phyloP scores from a whole-genome alignment of 139 green algal genomes.

The Chlamydomonas urium region DNA sequence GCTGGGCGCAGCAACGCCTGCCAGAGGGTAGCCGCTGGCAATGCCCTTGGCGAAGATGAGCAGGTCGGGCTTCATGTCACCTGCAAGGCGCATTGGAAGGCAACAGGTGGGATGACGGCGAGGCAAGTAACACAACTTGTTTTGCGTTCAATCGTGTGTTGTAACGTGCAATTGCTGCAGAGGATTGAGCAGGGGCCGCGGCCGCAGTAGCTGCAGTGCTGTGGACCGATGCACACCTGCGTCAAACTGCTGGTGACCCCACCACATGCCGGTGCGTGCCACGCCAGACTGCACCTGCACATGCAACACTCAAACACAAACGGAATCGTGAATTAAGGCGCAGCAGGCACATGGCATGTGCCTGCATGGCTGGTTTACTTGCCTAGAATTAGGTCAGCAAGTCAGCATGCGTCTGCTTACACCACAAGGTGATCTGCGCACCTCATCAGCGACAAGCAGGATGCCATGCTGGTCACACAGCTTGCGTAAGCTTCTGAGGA shows the following conservation, averaged over 20 bases:
- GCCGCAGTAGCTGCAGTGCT: too few species aligned
- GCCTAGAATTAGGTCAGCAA: too few species aligned
- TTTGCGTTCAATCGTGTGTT: too few species aligned
- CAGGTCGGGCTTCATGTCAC: constrained; percentile 60
- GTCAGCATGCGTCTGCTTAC: too few species aligned
- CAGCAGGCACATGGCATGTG: neutral
- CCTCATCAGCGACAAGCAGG: constrained; percentile 83
- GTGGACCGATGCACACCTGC: too few species aligned
- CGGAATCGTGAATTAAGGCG: neutral
- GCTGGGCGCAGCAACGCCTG: constrained; percentile 51
- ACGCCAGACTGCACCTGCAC: constrained; percentile 74
- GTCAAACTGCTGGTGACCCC: constrained; percentile 70
- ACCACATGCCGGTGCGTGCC: constrained; percentile 73
- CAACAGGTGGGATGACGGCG: too few species aligned
- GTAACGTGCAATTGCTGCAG: too few species aligned
- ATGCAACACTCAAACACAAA: neutral
- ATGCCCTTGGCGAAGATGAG: constrained; percentile 80
- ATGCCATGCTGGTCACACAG: constrained; percentile 72
- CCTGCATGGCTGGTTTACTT: too few species aligned
- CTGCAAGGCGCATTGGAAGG: too few species aligned
- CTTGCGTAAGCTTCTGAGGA: constrained; percentile 53
- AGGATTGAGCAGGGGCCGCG: too few species aligned
- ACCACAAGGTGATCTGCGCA: too few species aligned
- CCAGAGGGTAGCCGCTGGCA: constrained; percentile 77
- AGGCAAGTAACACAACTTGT: too few species aligned